Percentiles rank a stretch among this genome's conserved stretches.
These are phyloP conservation scores for Candida bentonensis DNA, from an alignment of 805 yeast species.

Conservation along the genomic window DNA sequence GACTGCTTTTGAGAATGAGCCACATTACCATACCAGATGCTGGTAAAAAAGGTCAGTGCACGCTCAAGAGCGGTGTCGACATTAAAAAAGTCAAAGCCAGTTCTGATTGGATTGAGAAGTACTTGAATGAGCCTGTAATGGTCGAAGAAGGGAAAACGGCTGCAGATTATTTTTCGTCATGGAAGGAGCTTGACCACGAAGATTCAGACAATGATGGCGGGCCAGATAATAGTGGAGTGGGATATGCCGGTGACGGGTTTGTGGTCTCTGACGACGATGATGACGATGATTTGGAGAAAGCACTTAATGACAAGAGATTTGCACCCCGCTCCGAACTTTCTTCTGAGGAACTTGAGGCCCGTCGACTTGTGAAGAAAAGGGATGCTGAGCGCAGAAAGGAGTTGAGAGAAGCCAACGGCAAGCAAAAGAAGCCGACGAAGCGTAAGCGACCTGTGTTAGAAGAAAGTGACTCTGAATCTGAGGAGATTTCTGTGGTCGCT, in stretches of 20 bases:
- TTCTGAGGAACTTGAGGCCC: conserved; percentile 13
- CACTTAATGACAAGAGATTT: conserved; percentile 17
- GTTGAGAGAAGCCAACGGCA: neutral
- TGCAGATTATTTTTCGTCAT: conserved; percentile 18
- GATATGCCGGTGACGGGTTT: conserved; percentile 13
- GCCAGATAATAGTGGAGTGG: conserved; percentile 24
- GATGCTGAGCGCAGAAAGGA: conserved; percentile 2
- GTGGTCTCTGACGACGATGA: conserved; percentile 16
- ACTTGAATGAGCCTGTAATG: conserved; percentile 24
- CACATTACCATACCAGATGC: conserved; percentile 27
- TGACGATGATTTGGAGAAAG: conserved; percentile 5
- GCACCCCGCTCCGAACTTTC: conserved; percentile 21
- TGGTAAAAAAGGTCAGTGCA: conserved; percentile 26
- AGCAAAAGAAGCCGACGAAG: conserved; percentile 12
- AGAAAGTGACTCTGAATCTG: conserved; percentile 8
- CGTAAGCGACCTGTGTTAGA: conserved; percentile 8
- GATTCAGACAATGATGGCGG: conserved; percentile 21
- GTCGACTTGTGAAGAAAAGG: conserved; percentile 4
- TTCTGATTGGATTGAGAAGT: conserved; percentile 28
- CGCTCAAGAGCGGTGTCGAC: conserved; percentile 23
- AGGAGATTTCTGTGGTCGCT: neutral
- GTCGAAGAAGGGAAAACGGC: conserved; percentile 25
- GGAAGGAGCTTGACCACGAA: conserved; percentile 3
- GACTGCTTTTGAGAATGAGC: conserved; percentile 30
- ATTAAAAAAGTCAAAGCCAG: conserved; percentile 23